phyloP scores from a whole-genome alignment of 2,329 filamentous ascomycete genomes.

The Sporothrix brunneoviolacea region DNA sequence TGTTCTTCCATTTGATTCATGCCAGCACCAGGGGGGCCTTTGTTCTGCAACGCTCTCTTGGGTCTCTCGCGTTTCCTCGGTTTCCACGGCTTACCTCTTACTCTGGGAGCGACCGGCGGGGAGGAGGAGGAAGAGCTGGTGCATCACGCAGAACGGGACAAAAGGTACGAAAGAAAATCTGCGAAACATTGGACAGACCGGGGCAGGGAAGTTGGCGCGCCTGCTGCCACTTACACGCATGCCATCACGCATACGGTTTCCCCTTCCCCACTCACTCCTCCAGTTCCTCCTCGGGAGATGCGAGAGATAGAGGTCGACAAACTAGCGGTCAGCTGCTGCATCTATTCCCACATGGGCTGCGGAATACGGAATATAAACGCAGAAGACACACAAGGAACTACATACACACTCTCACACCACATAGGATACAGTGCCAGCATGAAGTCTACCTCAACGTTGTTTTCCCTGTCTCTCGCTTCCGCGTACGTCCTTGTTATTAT shows the following conservation, averaged over 20 bases:
- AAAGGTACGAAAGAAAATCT: conserved; percentile 1
- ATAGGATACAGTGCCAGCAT: background rate
- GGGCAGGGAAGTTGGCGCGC: background rate
- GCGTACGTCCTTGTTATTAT: too few species aligned
- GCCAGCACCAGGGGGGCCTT: background rate
- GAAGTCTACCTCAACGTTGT: background rate
- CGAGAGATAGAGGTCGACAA: background rate
- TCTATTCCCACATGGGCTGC: background rate
- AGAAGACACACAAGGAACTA: too few species aligned
- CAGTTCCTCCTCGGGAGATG: conserved; percentile 1
- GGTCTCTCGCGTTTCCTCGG: background rate
- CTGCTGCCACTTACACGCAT: conserved; percentile 8
- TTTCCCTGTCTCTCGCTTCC: background rate
- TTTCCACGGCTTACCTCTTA: background rate
- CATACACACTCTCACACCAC: background rate
- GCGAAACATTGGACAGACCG: background rate
- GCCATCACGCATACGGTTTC: conserved; percentile 2
- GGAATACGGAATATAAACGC: too few species aligned
- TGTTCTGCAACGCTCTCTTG: too few species aligned
- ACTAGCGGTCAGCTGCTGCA: conserved; percentile 13
- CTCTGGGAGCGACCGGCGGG: background rate
- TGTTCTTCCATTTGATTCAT: background rate
- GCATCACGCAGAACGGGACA: background rate
- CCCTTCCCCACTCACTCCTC: background rate
- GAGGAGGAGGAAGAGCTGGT: background rate